Evolutionary conservation across 225 moss, liverwort and hornwort genomes (phyloP).

Genomic region (Polytrichum formosum): DNA sequence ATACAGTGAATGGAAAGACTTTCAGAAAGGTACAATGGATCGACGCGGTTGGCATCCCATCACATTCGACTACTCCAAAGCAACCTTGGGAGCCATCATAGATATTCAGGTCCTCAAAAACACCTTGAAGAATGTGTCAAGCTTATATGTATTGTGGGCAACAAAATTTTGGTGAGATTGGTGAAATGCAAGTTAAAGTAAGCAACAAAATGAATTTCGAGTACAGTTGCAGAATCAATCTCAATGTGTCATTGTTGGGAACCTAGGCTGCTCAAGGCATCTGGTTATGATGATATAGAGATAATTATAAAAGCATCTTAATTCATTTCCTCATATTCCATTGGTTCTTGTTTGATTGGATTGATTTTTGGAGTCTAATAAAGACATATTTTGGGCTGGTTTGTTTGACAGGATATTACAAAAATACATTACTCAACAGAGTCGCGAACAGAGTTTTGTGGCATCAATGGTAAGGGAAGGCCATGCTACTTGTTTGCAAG

Average conservation of each 20-base stretch:
- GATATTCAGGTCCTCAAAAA: slow-evolving; percentile 72
- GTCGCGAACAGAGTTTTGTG: slow-evolving; percentile 79
- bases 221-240: no score
- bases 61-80: slow-evolving; percentile 82
- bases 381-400: background rate
- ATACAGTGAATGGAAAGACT: slow-evolving; percentile 86
- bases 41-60: slow-evolving; percentile 94
- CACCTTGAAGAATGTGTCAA: background rate
- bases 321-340: no score
- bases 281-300: slow-evolving; percentile 6
- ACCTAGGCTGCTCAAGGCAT: background rate
- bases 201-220: no score
- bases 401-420: slow-evolving; percentile 55
- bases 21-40: slow-evolving; percentile 59
- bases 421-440: slow-evolving; percentile 76
- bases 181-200: no score
- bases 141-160: no score
- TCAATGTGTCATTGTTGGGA: no score
- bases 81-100: slow-evolving; percentile 69
- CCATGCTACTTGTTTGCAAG: slow-evolving; percentile 98
- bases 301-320: no score
- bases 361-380: no score
- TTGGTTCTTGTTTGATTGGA: no score
- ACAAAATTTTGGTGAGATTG: no score
- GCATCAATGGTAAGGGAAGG: slow-evolving; percentile 60